Evolutionary conservation across 2,329 filamentous ascomycete genomes (phyloP).

Genomic region (Phoma sp.): DNA sequence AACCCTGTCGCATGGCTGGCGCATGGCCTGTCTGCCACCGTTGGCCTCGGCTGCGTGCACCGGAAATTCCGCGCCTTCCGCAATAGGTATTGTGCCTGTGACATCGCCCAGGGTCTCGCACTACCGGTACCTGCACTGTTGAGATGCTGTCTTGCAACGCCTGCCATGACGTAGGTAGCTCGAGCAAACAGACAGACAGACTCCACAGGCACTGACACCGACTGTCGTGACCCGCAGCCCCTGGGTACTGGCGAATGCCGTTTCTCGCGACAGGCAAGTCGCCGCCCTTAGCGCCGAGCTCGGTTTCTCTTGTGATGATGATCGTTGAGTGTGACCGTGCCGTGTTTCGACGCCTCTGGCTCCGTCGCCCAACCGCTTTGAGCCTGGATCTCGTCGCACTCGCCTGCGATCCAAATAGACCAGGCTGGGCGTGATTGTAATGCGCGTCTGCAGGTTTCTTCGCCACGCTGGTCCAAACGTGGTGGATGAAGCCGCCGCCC

Average conservation of each 20-base stretch:
- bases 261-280: neutral
- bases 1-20: constrained; percentile 8
- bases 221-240: neutral
- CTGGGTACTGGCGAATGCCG: neutral
- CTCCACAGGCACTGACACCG: neutral
- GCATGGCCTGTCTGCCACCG: neutral
- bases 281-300: constrained; percentile 1
- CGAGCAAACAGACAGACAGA: neutral
- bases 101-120: neutral
- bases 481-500: neutral
- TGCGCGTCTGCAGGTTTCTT: neutral
- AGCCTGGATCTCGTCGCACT: constrained; percentile 3
- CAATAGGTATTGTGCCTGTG: neutral
- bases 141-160: neutral
- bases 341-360: constrained; percentile 13
- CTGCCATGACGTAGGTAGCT: neutral
- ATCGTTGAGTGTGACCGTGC: constrained; percentile 10
- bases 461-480: neutral
- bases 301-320: constrained; percentile 4
- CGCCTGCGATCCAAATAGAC: neutral
- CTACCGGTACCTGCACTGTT: neutral
- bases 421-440: constrained; percentile 1
- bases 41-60: too few species aligned
- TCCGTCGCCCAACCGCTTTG: constrained; percentile 11
- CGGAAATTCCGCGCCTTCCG: neutral